Evolutionary conservation across 2,329 filamentous ascomycete genomes (phyloP), one percentile per base, ranked within the genome.

Genomic region (Epichloe gansuensis): DNA sequence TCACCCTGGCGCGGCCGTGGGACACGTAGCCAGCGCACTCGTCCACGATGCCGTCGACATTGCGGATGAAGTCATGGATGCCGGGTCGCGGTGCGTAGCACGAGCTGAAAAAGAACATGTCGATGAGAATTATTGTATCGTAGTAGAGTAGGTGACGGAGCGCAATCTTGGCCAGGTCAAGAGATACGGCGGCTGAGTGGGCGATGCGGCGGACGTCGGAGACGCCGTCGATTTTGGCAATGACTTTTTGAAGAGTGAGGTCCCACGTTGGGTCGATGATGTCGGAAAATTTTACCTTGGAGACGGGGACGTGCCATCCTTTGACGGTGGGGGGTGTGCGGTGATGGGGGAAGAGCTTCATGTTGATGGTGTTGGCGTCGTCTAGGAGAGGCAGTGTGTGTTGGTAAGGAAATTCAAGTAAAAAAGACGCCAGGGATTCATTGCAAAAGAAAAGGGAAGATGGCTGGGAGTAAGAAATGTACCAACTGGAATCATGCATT

Each of bases 401-500:
- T 34, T 48, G n/a, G 34, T 15, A 43, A 4, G 42, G 25, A 38
- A 9, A 17, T n/a, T 35, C 12, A 21, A 38, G 15, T 4, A n/a
- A 13, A 25, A 15, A 12, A 17, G 17, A 40, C 31, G 15, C 4
- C 23, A 47, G n/a, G 15, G 4, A 38, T 27, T 12, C 17, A 17
- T 31, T 21, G 42, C 39, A 47, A 39, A 25, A 35, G 36, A 23
- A 21, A 31, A 13, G 11, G 47, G 34, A n/a, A 53, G 34, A 21
- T 51, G 11, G 34, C 49, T 35, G 13, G 21, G 7, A 8, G 23
- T 5, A 17, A 41, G 5, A 17, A 15, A 73, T 79, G 57, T 71
- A 90, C 87, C 87, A 57, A 96, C 91, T 0, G 90, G 90, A 62
- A 96, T 95, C 90, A 95, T 95, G 75, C 90, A 95, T 71, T 98